These are phyloP conservation scores for Gryganskiella cystojenkinii DNA, from an alignment of 192 early-diverging fungal species.

Conservation along the genomic window DNA sequence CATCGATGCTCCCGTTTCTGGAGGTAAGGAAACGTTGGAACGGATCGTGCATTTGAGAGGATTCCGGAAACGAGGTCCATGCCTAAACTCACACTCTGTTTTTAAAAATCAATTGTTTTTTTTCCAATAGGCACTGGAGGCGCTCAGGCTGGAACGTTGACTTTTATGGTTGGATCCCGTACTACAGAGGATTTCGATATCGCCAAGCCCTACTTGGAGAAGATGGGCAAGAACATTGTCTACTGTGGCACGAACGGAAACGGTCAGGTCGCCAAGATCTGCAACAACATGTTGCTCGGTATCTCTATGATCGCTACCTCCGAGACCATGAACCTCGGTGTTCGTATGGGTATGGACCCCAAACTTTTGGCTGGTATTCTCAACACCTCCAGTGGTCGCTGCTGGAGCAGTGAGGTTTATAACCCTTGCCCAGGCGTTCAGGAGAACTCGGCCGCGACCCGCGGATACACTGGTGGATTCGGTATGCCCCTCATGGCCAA, in stretches of 20 bases:
- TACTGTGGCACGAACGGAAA: slow-evolving; percentile 86
- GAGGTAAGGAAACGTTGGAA: slow-evolving; percentile 65
- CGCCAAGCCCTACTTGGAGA: slow-evolving; percentile 67
- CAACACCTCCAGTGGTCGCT: slow-evolving; percentile 90
- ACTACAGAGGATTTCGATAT: slow-evolving; percentile 65
- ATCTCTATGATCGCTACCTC: slow-evolving; percentile 93
- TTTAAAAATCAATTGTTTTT: too few relatives aligned
- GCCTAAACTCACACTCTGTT: too few relatives aligned
- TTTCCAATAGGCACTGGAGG: slow-evolving; percentile 74
- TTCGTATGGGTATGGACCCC: slow-evolving; percentile 89
- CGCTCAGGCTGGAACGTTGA: slow-evolving; percentile 89
- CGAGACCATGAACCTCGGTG: slow-evolving; percentile 94
- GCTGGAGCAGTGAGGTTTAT: slow-evolving; percentile 94
- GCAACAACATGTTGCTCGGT: slow-evolving; percentile 97
- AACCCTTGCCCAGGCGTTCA: slow-evolving; percentile 90
- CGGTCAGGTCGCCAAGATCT: slow-evolving; percentile 95
- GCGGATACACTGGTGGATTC: slow-evolving; percentile 92
- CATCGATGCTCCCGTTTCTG: slow-evolving; percentile 95
- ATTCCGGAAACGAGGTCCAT: not conserved
- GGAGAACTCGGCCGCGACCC: slow-evolving; percentile 79
- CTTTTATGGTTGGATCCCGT: slow-evolving; percentile 94
- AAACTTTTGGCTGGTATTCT: slow-evolving; percentile 84
- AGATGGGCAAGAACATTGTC: slow-evolving; percentile 93
- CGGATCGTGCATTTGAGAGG: not conserved
- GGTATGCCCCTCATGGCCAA: slow-evolving; percentile 91